Base-by-base conservation (phyloP, 768 basidiomycete species). In the Strobilomyces confusus region DNA sequence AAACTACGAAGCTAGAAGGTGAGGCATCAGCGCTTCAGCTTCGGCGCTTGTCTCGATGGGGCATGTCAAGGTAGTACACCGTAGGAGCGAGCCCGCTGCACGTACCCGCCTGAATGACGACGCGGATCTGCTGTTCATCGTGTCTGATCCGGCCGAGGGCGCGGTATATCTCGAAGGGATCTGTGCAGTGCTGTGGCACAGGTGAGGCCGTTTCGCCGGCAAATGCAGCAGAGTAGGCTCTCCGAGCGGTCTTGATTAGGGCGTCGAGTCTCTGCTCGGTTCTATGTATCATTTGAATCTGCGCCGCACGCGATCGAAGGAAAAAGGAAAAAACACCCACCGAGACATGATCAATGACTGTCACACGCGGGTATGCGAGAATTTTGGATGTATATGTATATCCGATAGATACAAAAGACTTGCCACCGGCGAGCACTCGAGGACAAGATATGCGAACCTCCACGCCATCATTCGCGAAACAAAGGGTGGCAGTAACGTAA, bases 71-170 rank as follows among this genome's bases (percentile, higher is more conserved):
- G n/a, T 33, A 33, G 11, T n/a, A n/a, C n/a, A 12, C 33, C 33
- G 33, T 33, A 33, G 11, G 33, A 33, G 14, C 11, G 12, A 12
- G 7, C 1, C 15, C 36, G 17, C 17, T 17, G 36, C 36, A n/a
- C 17, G 36, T 20, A 19, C 23, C 12, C 13, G 6, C 41, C 19
- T 25, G 23, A 23, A 80, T 78, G 17, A 81, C 67, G 12, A 73
- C 75, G 20, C 80, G 62, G 33, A 83, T 70, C 58, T 83, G 82
- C 46, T 80, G 78, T 41, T 77, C 75, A 55, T 84, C 78, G 63
- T 75, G 75, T 55, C 72, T 58, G 42, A 82, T 70, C 48, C 71
- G 62, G 1, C 81, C 80, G 15, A 74, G 68, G 0, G 76, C 70
- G 1, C 74, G 71, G 34, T 25, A 14, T 13, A 15, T 37, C 8